A percentile compares a stretch with the other conserved stretches of the same genome.
These are phyloP conservation scores for Huntiella abstrusa DNA, from an alignment of 2,329 filamentous ascomycete species.

Conservation along the genomic window DNA sequence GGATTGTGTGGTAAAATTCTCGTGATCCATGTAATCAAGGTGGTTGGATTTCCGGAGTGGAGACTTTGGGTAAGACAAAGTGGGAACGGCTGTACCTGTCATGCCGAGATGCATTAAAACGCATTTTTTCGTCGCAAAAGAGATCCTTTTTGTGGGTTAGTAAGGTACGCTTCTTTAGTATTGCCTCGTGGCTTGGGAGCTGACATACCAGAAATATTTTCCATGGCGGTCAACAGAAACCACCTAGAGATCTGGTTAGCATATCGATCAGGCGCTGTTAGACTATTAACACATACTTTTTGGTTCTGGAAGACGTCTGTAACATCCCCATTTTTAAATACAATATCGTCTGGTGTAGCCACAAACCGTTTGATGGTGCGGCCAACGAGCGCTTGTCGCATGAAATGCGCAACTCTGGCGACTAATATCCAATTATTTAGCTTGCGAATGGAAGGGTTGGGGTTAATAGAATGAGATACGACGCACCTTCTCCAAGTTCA, in stretches of 20 bases:
- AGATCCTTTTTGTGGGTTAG: conserved; percentile 18
- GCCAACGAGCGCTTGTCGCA: conserved; percentile 66
- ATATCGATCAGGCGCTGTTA: neutral
- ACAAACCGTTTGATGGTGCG: conserved; percentile 54
- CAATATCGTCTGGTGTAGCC: conserved; percentile 60
- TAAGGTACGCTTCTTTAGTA: neutral
- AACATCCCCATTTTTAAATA: conserved; percentile 84
- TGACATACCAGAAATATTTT: conserved; percentile 73
- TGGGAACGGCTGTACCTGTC: conserved; percentile 26
- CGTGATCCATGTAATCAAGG: neutral
- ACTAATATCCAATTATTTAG: conserved; percentile 27
- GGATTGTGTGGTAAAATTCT: neutral
- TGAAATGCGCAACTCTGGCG: conserved; percentile 68
- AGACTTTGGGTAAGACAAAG: neutral
- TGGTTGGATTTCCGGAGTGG: neutral
- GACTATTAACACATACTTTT: neutral
- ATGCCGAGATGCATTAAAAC: conserved; percentile 76
- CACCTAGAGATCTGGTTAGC: conserved; percentile 27
- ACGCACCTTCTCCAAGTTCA: conserved; percentile 40
- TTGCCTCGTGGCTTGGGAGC: neutral
- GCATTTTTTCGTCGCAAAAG: conserved; percentile 60
- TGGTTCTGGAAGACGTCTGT: conserved; percentile 19
- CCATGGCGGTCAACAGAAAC: conserved; percentile 62
- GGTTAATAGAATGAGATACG: neutral
- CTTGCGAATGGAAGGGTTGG: neutral